Evolutionary conservation across 371 early-diverging fungal species (phyloP).

Genomic region (Mortierella sp.): DNA sequence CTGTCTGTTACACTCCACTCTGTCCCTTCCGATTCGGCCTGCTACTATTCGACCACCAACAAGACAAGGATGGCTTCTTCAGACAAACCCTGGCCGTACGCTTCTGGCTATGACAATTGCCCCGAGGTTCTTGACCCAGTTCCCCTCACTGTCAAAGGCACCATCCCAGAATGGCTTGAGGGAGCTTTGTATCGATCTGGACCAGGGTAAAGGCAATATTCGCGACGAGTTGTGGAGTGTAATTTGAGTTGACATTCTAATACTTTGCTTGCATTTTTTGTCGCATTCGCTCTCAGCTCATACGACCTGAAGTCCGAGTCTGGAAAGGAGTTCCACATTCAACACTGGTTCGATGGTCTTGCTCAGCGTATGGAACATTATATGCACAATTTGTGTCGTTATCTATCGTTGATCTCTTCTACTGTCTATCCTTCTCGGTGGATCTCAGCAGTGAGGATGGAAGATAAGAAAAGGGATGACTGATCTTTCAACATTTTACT

Average conservation of each 20-base stretch:
- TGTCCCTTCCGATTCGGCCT: not conserved
- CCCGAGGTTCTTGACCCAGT: constrained; percentile 60
- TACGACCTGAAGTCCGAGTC: constrained; percentile 47
- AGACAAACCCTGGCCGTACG: constrained; percentile 44
- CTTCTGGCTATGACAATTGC: constrained; percentile 58
- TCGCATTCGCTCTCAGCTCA: constrained; percentile 8
- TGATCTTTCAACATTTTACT: not conserved
- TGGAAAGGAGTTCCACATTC: constrained; percentile 64
- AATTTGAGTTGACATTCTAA: not conserved
- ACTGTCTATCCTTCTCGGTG: not conserved
- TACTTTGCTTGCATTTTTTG: not conserved
- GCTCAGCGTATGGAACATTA: constrained; percentile 57
- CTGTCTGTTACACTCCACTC: not conserved
- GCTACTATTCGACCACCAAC: not conserved
- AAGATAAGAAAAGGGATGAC: not conserved
- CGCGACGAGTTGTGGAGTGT: not conserved
- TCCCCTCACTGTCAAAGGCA: constrained; percentile 57
- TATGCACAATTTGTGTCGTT: not conserved
- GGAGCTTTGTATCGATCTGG: constrained; percentile 70
- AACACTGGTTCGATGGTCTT: constrained; percentile 73
- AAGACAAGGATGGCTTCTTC: constrained; percentile 8
- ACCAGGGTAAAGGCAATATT: constrained; percentile 35
- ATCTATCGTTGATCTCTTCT: not conserved
- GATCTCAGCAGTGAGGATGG: not conserved
- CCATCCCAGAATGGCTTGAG: constrained; percentile 68